phyloP scores from a whole-genome alignment of 75 land plant species.

The Picea sitchensis region DNA sequence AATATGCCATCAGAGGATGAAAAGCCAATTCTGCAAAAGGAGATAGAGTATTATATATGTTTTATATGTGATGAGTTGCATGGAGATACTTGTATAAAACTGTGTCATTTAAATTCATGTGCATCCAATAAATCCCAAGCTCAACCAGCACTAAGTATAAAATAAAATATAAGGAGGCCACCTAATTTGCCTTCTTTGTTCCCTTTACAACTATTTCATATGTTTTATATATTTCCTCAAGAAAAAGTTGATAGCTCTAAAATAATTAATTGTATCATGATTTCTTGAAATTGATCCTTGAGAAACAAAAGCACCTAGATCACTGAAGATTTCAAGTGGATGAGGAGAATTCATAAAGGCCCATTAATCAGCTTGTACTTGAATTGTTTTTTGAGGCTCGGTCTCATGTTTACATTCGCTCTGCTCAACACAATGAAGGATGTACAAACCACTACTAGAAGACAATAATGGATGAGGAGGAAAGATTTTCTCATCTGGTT shows the following conservation, averaged over 20 bases:
- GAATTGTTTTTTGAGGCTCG: background rate
- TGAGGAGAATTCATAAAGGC: constrained; percentile 72
- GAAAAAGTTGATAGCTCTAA: constrained; percentile 48
- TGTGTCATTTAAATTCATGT: no score
- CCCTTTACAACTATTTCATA: constrained; percentile 17
- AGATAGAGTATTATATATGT: no score
- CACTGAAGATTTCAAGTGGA: constrained; percentile 64
- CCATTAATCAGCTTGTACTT: constrained; percentile 25
- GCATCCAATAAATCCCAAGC: no score
- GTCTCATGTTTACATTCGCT: background rate
- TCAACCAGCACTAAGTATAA: no score
- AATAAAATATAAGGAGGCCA: no score
- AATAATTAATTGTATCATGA: constrained; percentile 70
- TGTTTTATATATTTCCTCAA: constrained; percentile 29
- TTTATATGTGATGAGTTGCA: no score
- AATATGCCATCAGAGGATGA: no score
- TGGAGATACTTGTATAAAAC: no score
- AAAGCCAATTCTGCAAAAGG: no score
- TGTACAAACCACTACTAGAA: constrained; percentile 50
- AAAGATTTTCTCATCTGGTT: constrained; percentile 62
- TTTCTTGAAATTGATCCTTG: constrained; percentile 72
- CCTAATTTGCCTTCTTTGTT: constrained; percentile 30
- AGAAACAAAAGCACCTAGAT: constrained; percentile 63
- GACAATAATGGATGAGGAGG: constrained; percentile 71
- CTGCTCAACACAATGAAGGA: constrained; percentile 17